Evolutionary conservation across 169 alveolate species (phyloP).

Genomic region (Eimeria necatrix): DNA sequence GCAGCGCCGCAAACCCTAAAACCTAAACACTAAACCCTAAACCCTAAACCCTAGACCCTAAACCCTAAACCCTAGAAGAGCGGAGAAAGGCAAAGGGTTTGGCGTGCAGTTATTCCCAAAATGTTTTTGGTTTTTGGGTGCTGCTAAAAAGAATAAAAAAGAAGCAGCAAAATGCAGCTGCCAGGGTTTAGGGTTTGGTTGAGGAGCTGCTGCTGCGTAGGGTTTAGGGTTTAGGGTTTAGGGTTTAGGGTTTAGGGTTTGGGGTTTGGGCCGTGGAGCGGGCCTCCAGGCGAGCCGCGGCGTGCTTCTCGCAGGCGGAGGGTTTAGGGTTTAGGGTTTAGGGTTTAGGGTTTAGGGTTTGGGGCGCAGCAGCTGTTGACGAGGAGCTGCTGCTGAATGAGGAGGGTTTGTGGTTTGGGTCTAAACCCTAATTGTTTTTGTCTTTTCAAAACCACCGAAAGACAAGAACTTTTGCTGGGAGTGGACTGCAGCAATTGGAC

Average conservation of each 20-base stretch:
- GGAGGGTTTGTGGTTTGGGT: neutral
- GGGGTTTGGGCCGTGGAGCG: neutral
- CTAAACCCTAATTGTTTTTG: neutral
- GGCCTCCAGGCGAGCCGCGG: neutral
- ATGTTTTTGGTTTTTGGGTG: too few species aligned
- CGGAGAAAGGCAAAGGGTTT: neutral
- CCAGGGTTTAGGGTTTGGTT: too few species aligned
- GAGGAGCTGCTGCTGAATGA: neutral
- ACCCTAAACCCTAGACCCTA: too few species aligned
- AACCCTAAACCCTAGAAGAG: too few species aligned
- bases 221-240: neutral
- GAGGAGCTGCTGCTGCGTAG: neutral
- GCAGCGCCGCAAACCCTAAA: too few species aligned
- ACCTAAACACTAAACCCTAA: too few species aligned
- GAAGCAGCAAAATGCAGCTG: too few species aligned
- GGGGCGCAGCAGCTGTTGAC: neutral
- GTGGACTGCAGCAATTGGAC: slow-evolving; percentile 3
- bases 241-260: neutral
- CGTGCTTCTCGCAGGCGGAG: too few species aligned
- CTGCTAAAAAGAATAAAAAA: neutral
- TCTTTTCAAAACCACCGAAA: neutral
- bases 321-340: neutral
- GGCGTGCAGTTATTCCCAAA: neutral
- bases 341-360: neutral
- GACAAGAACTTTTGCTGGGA: neutral